Evolutionary conservation across 352 stramenopile genomes (phyloP), one percentile per base, ranked within the genome.

Genomic region (Phytophthora pini): DNA sequence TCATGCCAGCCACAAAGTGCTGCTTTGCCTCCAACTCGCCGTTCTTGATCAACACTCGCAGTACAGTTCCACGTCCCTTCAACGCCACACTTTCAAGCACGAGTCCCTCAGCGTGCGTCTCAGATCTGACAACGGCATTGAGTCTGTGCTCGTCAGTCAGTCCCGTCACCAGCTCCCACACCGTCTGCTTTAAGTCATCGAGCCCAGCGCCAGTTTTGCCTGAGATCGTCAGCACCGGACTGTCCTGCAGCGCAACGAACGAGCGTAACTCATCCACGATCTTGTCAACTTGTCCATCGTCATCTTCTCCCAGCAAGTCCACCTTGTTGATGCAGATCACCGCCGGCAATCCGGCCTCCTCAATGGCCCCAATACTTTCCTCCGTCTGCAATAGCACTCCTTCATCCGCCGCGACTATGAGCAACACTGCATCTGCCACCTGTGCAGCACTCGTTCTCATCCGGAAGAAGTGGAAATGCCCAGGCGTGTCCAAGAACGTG

Each of bases 401-500:
- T 88, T 99, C 98, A 76, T 99, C 98, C 0, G 95, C 98, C 0
- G 98, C 97, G 5, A 99, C 94, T 29, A 99, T 97, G 3, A 99
- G 73, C 56, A 97, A 46, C 15, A 99, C 91, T 2, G 99, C 89
- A 61, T 99, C 98, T 5, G 98, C 98, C n/a, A 99, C 93, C 47
- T 98, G 95, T 1, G 97, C 96, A 5, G 98, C 98, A 45, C 93
- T 93, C 49, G 92, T 89, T 36, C 98, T 88, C 97, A 99, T 99
- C 31, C 97, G 92, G n/a, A 95, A 98, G 73, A 99, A 99, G 56
- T 98, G 97, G 39, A 98, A 98, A 69, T 99, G 98, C 20, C 98
- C 98, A 11, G 98, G 98, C 9, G 98, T 99, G 61, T 99, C 98
- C 54, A 99, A 95, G 74, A 99, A 99, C 31, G 96, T 99, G 5